Conservation (phyloP, 768 basidiomycete species). For the Albatrellus ellisii region DNA sequence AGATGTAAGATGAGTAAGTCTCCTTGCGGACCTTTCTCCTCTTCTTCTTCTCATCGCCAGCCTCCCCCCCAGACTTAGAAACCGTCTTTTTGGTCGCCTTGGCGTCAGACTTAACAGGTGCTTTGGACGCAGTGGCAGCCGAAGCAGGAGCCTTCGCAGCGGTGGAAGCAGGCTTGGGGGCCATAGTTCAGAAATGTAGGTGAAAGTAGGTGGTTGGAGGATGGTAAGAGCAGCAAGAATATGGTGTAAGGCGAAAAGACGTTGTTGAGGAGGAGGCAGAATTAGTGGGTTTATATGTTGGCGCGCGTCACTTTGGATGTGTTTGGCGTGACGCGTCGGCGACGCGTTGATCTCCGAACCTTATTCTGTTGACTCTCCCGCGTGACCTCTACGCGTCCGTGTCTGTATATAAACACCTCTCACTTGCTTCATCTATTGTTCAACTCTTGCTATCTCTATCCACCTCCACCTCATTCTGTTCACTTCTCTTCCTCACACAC, state of each 20-base stretch:
- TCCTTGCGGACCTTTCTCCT: slow-evolving; percentile 81
- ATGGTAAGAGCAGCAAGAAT: slow-evolving; percentile 9
- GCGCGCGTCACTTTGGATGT: slow-evolving; percentile 12
- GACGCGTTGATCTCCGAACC: slow-evolving; percentile 24
- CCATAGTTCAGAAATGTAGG: slow-evolving; percentile 37
- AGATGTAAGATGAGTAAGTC: slow-evolving; percentile 92
- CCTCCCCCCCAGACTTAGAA: slow-evolving; percentile 37
- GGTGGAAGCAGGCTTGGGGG: slow-evolving; percentile 70
- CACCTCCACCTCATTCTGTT: slow-evolving; percentile 1
- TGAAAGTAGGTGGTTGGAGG: slow-evolving; percentile 15
- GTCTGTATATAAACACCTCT: slow-evolving; percentile 19
- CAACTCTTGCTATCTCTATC: neutral
- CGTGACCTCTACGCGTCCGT: slow-evolving; percentile 3
- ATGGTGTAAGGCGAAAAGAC: slow-evolving; percentile 8
- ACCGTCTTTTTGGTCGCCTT: slow-evolving; percentile 51
- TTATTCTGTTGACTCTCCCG: slow-evolving; percentile 16
- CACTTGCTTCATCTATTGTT: neutral
- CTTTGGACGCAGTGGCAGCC: slow-evolving; percentile 46
- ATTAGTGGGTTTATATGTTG: slow-evolving; percentile 7
- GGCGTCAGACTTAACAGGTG: slow-evolving; percentile 35
- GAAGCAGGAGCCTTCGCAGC: slow-evolving; percentile 74
- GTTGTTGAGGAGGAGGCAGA: slow-evolving; percentile 7
- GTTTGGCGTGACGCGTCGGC: slow-evolving; percentile 22
- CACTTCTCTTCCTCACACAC: slow-evolving; percentile 7
- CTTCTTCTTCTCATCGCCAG: slow-evolving; percentile 65